Evolutionary conservation across 768 basidiomycete species (phyloP).

Genomic region (Crucibulum laeve): DNA sequence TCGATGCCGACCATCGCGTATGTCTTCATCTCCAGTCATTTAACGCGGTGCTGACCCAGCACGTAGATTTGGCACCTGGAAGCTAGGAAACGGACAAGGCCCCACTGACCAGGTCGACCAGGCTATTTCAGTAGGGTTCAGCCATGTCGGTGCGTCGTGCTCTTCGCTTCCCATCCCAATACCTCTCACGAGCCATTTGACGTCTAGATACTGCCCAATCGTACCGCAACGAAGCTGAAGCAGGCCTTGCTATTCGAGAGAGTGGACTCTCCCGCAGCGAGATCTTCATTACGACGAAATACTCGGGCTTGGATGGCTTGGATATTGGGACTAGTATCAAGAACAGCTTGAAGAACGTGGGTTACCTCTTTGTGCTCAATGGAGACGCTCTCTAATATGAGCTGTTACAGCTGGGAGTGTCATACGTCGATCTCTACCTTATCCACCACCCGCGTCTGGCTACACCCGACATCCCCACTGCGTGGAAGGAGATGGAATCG

Average conservation of each 20-base stretch:
- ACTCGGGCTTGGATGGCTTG: conserved; percentile 44
- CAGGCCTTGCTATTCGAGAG: conserved; percentile 47
- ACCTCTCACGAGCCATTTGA: background rate
- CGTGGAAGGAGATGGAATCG: conserved; percentile 62
- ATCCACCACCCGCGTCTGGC: conserved; percentile 57
- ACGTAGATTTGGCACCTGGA: conserved; percentile 58
- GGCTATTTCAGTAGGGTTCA: conserved; percentile 57
- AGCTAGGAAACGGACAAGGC: conserved; percentile 50
- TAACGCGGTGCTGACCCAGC: background rate
- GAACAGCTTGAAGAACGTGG: conserved; percentile 52
- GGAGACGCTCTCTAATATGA: background rate
- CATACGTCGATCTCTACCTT: conserved; percentile 68
- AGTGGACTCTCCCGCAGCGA: conserved; percentile 54
- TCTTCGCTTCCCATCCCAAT: background rate
- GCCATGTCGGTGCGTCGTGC: conserved; percentile 49
- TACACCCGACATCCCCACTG: conserved; percentile 52
- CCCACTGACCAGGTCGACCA: conserved; percentile 54
- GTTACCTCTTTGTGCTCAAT: conserved; percentile 10
- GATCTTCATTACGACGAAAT: conserved; percentile 66
- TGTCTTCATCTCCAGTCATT: background rate
- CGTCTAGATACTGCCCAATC: conserved; percentile 56
- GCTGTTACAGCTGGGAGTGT: conserved; percentile 47
- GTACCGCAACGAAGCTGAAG: conserved; percentile 59
- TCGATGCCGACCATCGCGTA: conserved; percentile 46
- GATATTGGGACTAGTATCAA: conserved; percentile 52